Percentiles rank a stretch among this genome's conserved stretches.
These are phyloP conservation scores for Cyberlindnera euphorbiae DNA, from an alignment of 805 yeast species.

Conservation along the genomic window DNA sequence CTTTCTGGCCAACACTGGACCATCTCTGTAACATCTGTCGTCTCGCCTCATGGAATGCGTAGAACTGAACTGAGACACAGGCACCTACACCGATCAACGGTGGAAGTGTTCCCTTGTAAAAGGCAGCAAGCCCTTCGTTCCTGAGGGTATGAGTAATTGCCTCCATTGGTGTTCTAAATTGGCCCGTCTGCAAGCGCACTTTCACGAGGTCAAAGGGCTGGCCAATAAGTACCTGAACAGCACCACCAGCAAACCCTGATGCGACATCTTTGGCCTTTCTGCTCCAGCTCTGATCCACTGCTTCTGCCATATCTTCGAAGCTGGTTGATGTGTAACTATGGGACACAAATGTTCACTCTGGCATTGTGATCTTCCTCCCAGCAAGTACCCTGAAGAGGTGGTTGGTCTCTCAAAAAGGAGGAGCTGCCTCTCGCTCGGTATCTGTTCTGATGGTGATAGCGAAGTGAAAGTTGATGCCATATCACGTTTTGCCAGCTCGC, in stretches of 20 bases:
- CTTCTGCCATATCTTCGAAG: background rate
- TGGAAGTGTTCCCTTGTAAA: slow-evolving; percentile 90
- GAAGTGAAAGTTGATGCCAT: slow-evolving; percentile 3
- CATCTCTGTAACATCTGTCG: slow-evolving; percentile 52
- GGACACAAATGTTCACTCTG: too few relatives aligned
- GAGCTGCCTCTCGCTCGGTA: too few relatives aligned
- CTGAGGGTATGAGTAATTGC: slow-evolving; percentile 65
- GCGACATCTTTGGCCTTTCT: slow-evolving; percentile 47
- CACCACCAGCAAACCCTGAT: slow-evolving; percentile 94
- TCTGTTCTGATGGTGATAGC: slow-evolving; percentile 2
- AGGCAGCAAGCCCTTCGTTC: slow-evolving; percentile 81
- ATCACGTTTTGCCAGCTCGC: background rate
- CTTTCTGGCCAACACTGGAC: slow-evolving; percentile 29
- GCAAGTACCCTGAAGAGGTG: too few relatives aligned
- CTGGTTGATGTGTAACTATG: too few relatives aligned
- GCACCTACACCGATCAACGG: slow-evolving; percentile 95
- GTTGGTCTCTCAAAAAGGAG: too few relatives aligned
- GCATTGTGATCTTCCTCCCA: too few relatives aligned
- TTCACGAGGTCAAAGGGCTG: slow-evolving; percentile 96
- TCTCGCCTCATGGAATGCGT: slow-evolving; percentile 85
- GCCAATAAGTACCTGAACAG: slow-evolving; percentile 87
- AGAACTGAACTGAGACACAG: slow-evolving; percentile 93
- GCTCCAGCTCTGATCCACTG: slow-evolving; percentile 12
- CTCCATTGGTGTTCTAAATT: slow-evolving; percentile 72
- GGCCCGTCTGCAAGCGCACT: slow-evolving; percentile 86